Conservation (phyloP, 78 protist species). For the Salpingoeca rosetta region DNA sequence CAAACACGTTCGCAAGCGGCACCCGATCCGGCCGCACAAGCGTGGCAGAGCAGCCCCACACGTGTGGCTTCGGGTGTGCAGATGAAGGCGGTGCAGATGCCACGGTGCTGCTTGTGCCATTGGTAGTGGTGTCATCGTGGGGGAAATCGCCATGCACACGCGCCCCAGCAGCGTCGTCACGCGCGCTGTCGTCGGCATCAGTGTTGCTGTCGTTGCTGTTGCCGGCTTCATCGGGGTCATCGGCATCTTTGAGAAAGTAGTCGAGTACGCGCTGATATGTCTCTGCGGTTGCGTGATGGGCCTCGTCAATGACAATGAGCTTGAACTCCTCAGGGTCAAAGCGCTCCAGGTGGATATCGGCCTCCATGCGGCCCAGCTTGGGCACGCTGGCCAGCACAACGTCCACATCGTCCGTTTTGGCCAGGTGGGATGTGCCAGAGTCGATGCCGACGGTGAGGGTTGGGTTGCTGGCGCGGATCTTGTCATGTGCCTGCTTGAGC, state of each 20-base stretch:
- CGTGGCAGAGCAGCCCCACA: slow-evolving; percentile 33
- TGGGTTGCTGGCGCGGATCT: background rate
- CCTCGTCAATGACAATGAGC: slow-evolving; percentile 22
- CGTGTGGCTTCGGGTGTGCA: background rate
- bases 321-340: slow-evolving; percentile 10
- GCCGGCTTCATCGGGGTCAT: background rate
- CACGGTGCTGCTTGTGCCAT: no score
- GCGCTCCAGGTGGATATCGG: background rate
- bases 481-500: background rate
- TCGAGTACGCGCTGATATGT: background rate
- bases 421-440: background rate
- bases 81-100: background rate
- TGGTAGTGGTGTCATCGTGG: no score
- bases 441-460: background rate
- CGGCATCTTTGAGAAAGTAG: background rate
- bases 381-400: background rate
- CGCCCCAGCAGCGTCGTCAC: background rate
- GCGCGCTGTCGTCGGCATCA: background rate
- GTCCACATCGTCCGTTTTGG: background rate
- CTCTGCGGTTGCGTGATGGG: slow-evolving; percentile 20
- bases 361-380: background rate
- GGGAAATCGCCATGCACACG: no score
- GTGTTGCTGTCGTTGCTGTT: background rate
- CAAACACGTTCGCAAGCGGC: background rate
- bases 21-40: background rate